Evolutionary conservation across 352 stramenopile species (phyloP).

Genomic region (Globisporangium nodosum): DNA sequence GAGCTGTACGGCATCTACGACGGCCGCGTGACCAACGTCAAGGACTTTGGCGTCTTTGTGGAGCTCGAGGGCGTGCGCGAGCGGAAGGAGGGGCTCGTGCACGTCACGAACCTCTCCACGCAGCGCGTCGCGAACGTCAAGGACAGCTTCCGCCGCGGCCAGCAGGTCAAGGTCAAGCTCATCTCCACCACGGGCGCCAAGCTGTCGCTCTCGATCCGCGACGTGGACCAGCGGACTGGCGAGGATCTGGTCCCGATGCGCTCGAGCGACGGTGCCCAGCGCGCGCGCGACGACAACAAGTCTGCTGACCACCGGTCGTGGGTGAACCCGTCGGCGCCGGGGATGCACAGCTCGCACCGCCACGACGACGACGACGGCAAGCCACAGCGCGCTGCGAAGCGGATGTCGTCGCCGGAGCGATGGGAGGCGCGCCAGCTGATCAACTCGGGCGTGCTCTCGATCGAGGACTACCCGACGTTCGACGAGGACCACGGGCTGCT

Average conservation of each 20-base stretch:
- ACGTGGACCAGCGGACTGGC: slow-evolving; percentile 96
- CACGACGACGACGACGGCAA: slow-evolving; percentile 69
- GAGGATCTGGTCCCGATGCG: slow-evolving; percentile 93
- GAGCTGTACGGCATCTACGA: slow-evolving; percentile 95
- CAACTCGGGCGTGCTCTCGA: slow-evolving; percentile 95
- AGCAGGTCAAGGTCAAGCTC: slow-evolving; percentile 96
- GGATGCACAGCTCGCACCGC: slow-evolving; percentile 58
- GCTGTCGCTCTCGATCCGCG: slow-evolving; percentile 94
- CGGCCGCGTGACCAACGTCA: slow-evolving; percentile 90
- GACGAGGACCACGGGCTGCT: slow-evolving; percentile 92
- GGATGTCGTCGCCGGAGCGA: slow-evolving; percentile 94
- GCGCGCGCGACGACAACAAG: slow-evolving; percentile 41
- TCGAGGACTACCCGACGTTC: slow-evolving; percentile 98
- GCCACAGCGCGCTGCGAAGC: slow-evolving; percentile 69
- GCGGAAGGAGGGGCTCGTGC: slow-evolving; percentile 92
- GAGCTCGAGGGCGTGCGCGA: slow-evolving; percentile 79
- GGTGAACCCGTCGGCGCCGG: slow-evolving; percentile 83
- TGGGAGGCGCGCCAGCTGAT: slow-evolving; percentile 98
- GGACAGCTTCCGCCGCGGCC: slow-evolving; percentile 78
- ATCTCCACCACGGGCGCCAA: slow-evolving; percentile 90
- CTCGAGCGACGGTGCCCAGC: slow-evolving; percentile 51
- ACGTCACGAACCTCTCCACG: slow-evolving; percentile 91
- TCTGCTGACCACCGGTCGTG: slow-evolving; percentile 60
- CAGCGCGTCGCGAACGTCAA: slow-evolving; percentile 85
- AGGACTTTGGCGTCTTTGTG: slow-evolving; percentile 98